A percentile compares a stretch with the other conserved stretches of the same genome.
Conservation (phyloP, 495 filamentous ascomycete genomes). For the Aspergillus conjunctus region DNA sequence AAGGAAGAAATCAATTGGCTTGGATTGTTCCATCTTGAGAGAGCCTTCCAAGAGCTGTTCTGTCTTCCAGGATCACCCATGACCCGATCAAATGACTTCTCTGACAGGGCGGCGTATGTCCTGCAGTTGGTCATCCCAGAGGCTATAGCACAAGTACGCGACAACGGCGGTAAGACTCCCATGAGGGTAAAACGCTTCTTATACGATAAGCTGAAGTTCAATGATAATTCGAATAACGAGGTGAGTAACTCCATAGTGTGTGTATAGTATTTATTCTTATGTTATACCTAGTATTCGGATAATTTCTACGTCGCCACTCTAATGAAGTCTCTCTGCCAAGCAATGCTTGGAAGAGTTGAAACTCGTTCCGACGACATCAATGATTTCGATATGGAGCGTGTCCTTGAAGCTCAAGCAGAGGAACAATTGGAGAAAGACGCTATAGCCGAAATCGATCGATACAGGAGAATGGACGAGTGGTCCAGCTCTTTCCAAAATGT, state of each 20-base stretch:
- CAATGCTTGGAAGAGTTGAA: constrained; percentile 61
- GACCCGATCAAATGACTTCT: constrained; percentile 86
- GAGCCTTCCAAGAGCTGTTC: constrained; percentile 84
- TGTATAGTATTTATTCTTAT: constrained; percentile 16
- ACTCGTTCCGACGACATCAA: constrained; percentile 42
- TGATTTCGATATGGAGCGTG: constrained; percentile 51
- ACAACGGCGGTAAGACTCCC: constrained; percentile 75
- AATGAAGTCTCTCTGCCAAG: constrained; percentile 76
- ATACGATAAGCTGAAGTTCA: constrained; percentile 84
- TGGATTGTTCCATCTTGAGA: constrained; percentile 79
- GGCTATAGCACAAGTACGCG: constrained; percentile 76
- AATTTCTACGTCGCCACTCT: constrained; percentile 82
- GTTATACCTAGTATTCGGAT: constrained; percentile 65
- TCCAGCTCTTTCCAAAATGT: constrained; percentile 88
- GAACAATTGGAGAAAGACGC: constrained; percentile 68
- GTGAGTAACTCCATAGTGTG: constrained; percentile 35
- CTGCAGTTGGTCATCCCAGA: constrained; percentile 79
- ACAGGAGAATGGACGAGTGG: constrained; percentile 93
- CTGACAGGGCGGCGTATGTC: constrained; percentile 76
- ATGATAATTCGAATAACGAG: constrained; percentile 86
- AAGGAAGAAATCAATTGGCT: constrained; percentile 71
- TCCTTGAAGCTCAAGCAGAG: constrained; percentile 58
- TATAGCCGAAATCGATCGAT: constrained; percentile 83
- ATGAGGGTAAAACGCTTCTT: constrained; percentile 75
- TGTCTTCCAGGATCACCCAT: constrained; percentile 73